Base-by-base conservation (phyloP, 2,329 filamentous ascomycete species). In the Leptodontidium sp. region DNA sequence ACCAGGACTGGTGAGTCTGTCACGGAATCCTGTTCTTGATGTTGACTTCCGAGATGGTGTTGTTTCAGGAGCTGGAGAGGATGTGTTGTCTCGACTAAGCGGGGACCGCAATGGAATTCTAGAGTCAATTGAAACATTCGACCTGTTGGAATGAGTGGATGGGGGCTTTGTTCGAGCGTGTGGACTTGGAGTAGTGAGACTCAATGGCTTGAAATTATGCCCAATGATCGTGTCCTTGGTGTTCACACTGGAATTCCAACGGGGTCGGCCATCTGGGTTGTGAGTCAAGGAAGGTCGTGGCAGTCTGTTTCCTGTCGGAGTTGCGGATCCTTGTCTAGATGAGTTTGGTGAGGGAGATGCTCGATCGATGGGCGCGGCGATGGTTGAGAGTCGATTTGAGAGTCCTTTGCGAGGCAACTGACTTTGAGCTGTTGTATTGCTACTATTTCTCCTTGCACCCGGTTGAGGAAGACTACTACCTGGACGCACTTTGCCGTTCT, bases 211-310 rank as follows among this genome's bases (percentile, higher is more conserved):
- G 80, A 89, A 91, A 77, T 88, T 88, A 78, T 91, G 89, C 32
- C 90, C 89, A n/a, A 87, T 86, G 40, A 90, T 85, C n/a, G 89
- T 82, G 70, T 89, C 86, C 7, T 81, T 81, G 4, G 87, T 86
- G 74, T 91, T 93, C 6, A 89, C 87, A 38, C 89, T 91, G 12
- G 76, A 77, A 76, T 90, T 95, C 93, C 93, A 96, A 68, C 89
- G 86, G 3, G 93, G 93, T 62, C 91, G 88, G 67, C 86, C 83
- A 67, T 86, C 81, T 24, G 82, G 83, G 1, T 84, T 81, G 50
- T 81, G 76, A 66, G 85, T 70, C 17, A 65, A 81, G 49, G 81
- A 77, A 66, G 86, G 82, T 62, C 85, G 82, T 65, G 84, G 78
- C 61, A 81, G 59, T 75, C 80, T 72, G 79, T 82, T 74, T 68